Base-by-base conservation (phyloP, 208 protist genomes). In the Strigomonas galati region DNA sequence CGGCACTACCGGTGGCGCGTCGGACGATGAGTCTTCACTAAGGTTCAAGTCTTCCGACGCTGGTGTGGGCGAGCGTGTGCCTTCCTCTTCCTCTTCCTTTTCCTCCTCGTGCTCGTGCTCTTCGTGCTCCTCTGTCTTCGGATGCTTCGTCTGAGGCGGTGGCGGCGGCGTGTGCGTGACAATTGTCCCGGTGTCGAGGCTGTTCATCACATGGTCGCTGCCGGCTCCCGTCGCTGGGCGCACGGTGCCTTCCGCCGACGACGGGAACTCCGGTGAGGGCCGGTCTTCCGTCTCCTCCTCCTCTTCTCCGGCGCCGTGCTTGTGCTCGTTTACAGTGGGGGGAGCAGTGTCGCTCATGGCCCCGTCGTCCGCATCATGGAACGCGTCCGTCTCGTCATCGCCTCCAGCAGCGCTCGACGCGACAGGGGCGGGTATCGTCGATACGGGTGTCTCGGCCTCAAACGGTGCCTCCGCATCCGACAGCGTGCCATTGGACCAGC, bases 381-480 rank as follows among this genome's bases (percentile, higher is more conserved):
- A 26, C 24, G 19, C 44, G 3, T 26, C n/a, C 7, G 17, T 21
- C 43, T 32, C 43, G 0, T 9, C 35, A 7, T 46, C 49, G 1
- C 27, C 44, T 15, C 40, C 63, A 21, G 46, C 0, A 6, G 1
- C 32, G 43, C 30, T 31, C 26, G 32, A 31, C 10, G 37, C 26
- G 4, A 26, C 28, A n/a, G 53, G 15, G 5, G 23, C 31, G 32
- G 55, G 52, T 21, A 21, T 46, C 1, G n/a, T 35, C 15, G 58
- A 37, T 27, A 51, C 17, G 6, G 44, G 44, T 0, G 51, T 37
- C 3, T 59, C 59, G 6, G 78, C 67, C 37, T n/a, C 51, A 57
- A 78, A 66, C 6, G 68, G 48, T 4, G 62, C 19, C 23, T 26
- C 46, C 26, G 48, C 48, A 21, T 3, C 48, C 21, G 48, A 53